Evolutionary conservation across 2,329 filamentous ascomycete genomes (phyloP).

Genomic region (Bisporella sp.): DNA sequence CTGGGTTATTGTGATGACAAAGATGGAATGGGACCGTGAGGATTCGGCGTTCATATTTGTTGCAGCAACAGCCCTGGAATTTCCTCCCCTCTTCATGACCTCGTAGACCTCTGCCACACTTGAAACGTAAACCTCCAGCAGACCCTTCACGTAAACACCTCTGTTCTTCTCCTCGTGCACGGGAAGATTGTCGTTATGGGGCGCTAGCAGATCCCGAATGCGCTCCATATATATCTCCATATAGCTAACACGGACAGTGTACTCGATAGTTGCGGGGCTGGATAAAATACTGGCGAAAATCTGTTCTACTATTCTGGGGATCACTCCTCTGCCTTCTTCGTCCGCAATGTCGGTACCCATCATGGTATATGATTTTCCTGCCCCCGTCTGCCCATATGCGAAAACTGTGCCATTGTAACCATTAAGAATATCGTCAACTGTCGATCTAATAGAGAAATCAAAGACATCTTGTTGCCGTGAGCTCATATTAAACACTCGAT

Average conservation of each 20-base stretch:
- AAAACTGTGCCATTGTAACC: slow-evolving; percentile 99
- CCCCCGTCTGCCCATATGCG: slow-evolving; percentile 95
- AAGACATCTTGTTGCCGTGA: slow-evolving; percentile 91
- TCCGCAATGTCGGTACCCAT: slow-evolving; percentile 95
- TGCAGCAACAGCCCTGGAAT: slow-evolving; percentile 82
- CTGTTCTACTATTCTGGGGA: slow-evolving; percentile 93
- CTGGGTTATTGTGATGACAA: slow-evolving; percentile 93
- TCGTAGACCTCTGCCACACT: slow-evolving; percentile 95
- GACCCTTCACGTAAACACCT: slow-evolving; percentile 92
- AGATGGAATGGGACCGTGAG: slow-evolving; percentile 95
- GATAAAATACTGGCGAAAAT: slow-evolving; percentile 94
- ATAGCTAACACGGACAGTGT: slow-evolving; percentile 97
- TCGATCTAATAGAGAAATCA: slow-evolving; percentile 92
- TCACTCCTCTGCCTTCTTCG: slow-evolving; percentile 81
- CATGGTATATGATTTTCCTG: slow-evolving; percentile 99
- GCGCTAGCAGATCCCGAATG: slow-evolving; percentile 86
- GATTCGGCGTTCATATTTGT: slow-evolving; percentile 99
- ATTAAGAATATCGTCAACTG: slow-evolving; percentile 96
- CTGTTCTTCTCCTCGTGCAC: slow-evolving; percentile 97
- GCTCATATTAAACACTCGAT: slow-evolving; percentile 93
- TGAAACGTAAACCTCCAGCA: slow-evolving; percentile 91
- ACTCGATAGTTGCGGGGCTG: slow-evolving; percentile 90
- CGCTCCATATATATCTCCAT: slow-evolving; percentile 99
- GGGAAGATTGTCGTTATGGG: slow-evolving; percentile 91
- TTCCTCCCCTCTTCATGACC: slow-evolving; percentile 89